Evolutionary conservation across 176 grass and related monocot genomes (phyloP), one percentile per base, ranked within the genome.

Genomic region (Oryza meyeriana): DNA sequence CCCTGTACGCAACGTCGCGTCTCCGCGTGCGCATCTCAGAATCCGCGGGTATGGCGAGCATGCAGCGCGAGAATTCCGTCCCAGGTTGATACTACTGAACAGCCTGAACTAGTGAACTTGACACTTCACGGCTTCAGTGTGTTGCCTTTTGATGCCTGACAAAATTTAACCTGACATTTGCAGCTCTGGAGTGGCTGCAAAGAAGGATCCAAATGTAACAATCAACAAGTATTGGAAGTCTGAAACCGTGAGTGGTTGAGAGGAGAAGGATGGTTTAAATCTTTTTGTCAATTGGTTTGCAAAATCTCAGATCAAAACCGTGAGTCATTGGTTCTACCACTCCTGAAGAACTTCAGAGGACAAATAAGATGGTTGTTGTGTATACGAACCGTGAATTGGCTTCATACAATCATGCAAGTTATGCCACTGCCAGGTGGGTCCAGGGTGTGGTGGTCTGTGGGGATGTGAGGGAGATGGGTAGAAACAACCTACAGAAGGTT

Each of bases 161-260:
- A 24, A 42, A 2, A 64, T 81, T 75, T 18, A 67, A 10, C 67
- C 47, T 70, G 13, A 25, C 30, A 71, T 80, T 13, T 90, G 76
- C 76, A 97, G 92, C 77, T 78, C 81, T 98, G 12, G 62, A 93
- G 81, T 94, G 95, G 92, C 67, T 94, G 67, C 88, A 98, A 75
- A 81, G n/a, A n/a, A 86, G 35, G 90, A 98, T 66, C 84, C 86
- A 77, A 94, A 91, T 82, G 86, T 87, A 13, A 98, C 88, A 1
- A 73, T 98, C 34, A 89, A 85, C 79, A 89, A 84, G 33, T n/a
- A n/a, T n/a, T n/a, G n/a, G 89, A 94, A 82, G 76, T 76, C 72
- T 98, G 92, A 68, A 94, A 98, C 68, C 86, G 95, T 0, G 94
- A 91, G 86, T 86, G 7, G 85, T 87, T 32, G 78, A 98, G 78